phyloP scores from a whole-genome alignment of 306 rosid species.

The Citrullus colocynthis region DNA sequence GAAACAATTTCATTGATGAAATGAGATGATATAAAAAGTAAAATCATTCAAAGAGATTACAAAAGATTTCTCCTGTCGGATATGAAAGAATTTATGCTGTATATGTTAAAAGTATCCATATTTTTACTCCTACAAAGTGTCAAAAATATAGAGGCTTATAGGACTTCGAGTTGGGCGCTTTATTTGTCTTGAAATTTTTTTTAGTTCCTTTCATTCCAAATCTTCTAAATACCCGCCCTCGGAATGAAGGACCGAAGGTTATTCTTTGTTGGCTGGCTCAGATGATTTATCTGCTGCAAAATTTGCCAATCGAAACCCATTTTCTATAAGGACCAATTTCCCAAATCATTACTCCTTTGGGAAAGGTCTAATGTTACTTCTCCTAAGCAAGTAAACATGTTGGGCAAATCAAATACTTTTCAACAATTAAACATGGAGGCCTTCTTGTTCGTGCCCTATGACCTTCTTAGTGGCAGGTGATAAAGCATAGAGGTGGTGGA shows the following conservation, averaged over 20 bases:
- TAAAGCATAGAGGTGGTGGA: neutral
- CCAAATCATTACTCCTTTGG: neutral
- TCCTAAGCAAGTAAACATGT: neutral
- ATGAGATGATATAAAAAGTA: neutral
- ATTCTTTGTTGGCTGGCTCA: neutral
- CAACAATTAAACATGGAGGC: neutral
- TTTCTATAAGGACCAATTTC: neutral
- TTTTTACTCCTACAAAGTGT: too few relatives aligned
- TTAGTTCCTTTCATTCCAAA: neutral
- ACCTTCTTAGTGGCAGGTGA: neutral
- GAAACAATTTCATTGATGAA: neutral
- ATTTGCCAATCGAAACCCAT: neutral
- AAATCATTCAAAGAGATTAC: neutral
- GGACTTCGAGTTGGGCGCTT: neutral
- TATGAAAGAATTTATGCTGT: too few relatives aligned
- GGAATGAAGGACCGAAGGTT: neutral
- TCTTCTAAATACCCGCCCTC: neutral
- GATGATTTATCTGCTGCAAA: neutral
- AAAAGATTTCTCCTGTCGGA: too few relatives aligned
- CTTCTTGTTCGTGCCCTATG: neutral
- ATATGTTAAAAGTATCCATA: neutral
- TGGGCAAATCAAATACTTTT: neutral
- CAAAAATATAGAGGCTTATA: too few relatives aligned
- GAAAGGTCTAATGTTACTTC: neutral
- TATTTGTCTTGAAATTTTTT: too few relatives aligned